Base-by-base conservation (phyloP, 2,329 filamentous ascomycete species). In the Pyricularia pennisetigena region DNA sequence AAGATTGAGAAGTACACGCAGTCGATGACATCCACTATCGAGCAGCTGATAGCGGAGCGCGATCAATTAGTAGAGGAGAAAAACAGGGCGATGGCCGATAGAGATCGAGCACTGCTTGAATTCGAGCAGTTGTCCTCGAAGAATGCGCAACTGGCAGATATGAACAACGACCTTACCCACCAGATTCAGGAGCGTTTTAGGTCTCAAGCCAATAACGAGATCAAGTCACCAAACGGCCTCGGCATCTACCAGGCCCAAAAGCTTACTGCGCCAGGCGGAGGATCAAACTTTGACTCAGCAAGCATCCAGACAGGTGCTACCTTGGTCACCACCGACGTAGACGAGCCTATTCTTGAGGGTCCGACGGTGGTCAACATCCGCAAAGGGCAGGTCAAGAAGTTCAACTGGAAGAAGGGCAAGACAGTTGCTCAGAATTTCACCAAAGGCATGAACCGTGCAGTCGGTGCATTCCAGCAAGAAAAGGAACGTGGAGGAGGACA, bases 391-490 rank as follows among this genome's bases (percentile, higher is more conserved):
- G 88, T 90, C 68, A 97, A 93, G 82, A 98, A 97, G 78, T 97
- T 97, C 80, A 97, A 97, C 80, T 98, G 95, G 94, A 97, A 97
- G 85, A 97, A 96, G 82, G 93, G 93, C 57, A 94, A 97, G 79
- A 94, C 92, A 68, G 90, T 98, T 73, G 94, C 94, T 30, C 97
- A 97, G 78, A 94, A 94, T 75, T 91, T 98, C 67, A 91, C 91
- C 70, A 97, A 97, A 81, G 93, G 94, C 67, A 88, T 98, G 77
- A 97, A 97, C 78, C 92, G 93, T 68, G 94, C 94, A 6, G 96
- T 97, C 69, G 90, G 89, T 66, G 90, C 90, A 68, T 88, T 85
- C 82, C 86, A 84, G 76, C 84, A 80, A 75, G 82, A 83, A 63
- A 87, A 86, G 65, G 86, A 90, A 72, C 79, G 81, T 70, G 78